Evolutionary conservation across 2,329 filamentous ascomycete species (phyloP).

Genomic region (Aureobasidium sp.): DNA sequence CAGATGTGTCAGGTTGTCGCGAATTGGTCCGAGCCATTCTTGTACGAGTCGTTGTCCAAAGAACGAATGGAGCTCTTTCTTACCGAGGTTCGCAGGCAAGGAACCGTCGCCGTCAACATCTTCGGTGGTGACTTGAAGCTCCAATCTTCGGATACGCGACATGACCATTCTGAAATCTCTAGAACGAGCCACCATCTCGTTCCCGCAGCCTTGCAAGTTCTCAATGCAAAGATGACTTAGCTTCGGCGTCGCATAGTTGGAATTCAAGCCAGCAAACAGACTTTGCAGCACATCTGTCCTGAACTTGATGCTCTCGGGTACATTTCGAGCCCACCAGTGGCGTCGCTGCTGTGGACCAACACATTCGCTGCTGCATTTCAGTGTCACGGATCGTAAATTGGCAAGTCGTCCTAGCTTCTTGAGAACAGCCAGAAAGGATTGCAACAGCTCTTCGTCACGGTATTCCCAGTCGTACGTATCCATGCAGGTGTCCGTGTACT

Average conservation of each 20-base stretch:
- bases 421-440: slow-evolving; percentile 3
- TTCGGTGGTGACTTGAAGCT: slow-evolving; percentile 23
- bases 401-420: slow-evolving; percentile 1
- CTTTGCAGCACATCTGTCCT: slow-evolving; percentile 9
- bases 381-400: slow-evolving; percentile 5
- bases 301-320: slow-evolving; percentile 14
- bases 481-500: slow-evolving; percentile 11
- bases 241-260: neutral
- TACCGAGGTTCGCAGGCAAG: slow-evolving; percentile 19
- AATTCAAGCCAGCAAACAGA: slow-evolving; percentile 10
- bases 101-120: slow-evolving; percentile 13
- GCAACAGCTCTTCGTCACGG: slow-evolving; percentile 5
- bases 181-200: slow-evolving; percentile 15
- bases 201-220: slow-evolving; percentile 23
- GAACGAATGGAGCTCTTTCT: slow-evolving; percentile 18
- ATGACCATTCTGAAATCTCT: slow-evolving; percentile 20
- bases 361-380: slow-evolving; percentile 9
- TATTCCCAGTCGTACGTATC: slow-evolving; percentile 15
- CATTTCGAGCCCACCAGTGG: slow-evolving; percentile 10
- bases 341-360: slow-evolving; percentile 8
- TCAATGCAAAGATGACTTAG: slow-evolving; percentile 21
- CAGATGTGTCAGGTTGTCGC: slow-evolving; percentile 29
- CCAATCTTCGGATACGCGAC: slow-evolving; percentile 18
- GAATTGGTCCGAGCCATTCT: slow-evolving; percentile 23
- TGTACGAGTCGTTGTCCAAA: slow-evolving; percentile 21